phyloP scores from a whole-genome alignment of 1,139 yeast genomes.

The Hyphopichia khmerensis region DNA sequence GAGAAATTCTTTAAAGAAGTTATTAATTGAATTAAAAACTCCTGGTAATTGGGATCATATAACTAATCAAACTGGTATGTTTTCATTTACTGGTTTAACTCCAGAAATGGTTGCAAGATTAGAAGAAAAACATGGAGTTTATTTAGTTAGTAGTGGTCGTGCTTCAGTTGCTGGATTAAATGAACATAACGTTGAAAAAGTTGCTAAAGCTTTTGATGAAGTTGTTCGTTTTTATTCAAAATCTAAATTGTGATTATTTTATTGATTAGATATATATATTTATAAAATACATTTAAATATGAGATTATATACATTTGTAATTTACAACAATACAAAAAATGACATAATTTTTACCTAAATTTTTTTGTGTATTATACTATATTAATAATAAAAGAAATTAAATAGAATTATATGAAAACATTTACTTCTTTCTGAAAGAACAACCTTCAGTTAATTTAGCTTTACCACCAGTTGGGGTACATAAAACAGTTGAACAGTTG shows the following conservation, averaged over 20 bases:
- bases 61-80: conserved; percentile 93
- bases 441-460: conserved; percentile 99
- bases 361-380: background rate
- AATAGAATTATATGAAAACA: background rate
- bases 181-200: conserved; percentile 71
- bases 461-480: conserved; percentile 99
- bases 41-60: conserved; percentile 95
- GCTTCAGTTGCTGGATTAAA: conserved; percentile 94
- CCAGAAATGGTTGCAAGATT: conserved; percentile 79
- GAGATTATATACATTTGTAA: too few species aligned
- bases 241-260: conserved; percentile 27
- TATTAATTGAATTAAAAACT: conserved; percentile 63
- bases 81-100: conserved; percentile 85
- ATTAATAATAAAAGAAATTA: background rate
- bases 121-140: conserved; percentile 76
- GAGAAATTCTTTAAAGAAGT: conserved; percentile 67
- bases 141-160: conserved; percentile 80
- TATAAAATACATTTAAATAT: too few species aligned
- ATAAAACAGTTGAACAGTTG: conserved; percentile 95
- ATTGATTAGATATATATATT: background rate
- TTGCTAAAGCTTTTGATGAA: conserved; percentile 81
- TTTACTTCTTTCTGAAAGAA: conserved; percentile 98
- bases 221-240: conserved; percentile 53
- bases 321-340: too few species aligned
- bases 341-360: background rate